These are phyloP conservation scores for Lentinula sp. DNA, from an alignment of 768 basidiomycete species.

Conservation along the genomic window DNA sequence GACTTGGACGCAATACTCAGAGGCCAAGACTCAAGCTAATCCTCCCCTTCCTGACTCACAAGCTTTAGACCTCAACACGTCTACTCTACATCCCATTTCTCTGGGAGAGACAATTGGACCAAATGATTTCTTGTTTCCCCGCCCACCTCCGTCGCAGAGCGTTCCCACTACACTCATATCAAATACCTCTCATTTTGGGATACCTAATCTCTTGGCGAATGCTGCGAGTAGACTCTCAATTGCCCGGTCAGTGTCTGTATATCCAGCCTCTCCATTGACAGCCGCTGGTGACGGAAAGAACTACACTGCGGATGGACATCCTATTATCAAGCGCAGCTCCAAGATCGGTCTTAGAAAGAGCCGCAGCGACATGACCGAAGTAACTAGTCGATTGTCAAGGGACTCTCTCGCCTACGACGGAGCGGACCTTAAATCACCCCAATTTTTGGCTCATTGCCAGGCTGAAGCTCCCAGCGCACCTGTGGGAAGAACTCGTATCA, in stretches of 20 bases:
- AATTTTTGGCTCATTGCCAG: constrained; percentile 19
- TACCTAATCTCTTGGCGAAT: neutral
- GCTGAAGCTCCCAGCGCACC: constrained; percentile 19
- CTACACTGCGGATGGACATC: constrained; percentile 36
- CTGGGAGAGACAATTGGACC: neutral
- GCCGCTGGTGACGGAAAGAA: constrained; percentile 22
- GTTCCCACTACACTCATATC: constrained; percentile 2
- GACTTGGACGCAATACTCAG: constrained; percentile 53
- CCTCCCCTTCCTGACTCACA: neutral
- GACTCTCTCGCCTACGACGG: constrained; percentile 48
- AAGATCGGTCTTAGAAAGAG: constrained; percentile 20
- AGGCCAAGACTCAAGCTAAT: constrained; percentile 13
- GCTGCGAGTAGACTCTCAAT: constrained; percentile 32
- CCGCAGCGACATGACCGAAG: constrained; percentile 17
- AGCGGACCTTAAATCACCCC: constrained; percentile 42
- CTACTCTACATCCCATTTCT: neutral
- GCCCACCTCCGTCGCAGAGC: constrained; percentile 2
- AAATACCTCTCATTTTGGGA: neutral
- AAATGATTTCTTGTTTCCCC: constrained; percentile 2
- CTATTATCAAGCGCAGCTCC: constrained; percentile 28
- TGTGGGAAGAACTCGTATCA: constrained; percentile 60
- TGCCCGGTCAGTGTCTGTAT: constrained; percentile 38
- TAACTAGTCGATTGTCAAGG: constrained; percentile 16
- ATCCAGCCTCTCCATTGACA: constrained; percentile 29
- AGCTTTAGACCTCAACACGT: neutral